These are phyloP conservation scores for Neoboletus magnificus DNA, from an alignment of 768 basidiomycete genomes.

Conservation along the genomic window DNA sequence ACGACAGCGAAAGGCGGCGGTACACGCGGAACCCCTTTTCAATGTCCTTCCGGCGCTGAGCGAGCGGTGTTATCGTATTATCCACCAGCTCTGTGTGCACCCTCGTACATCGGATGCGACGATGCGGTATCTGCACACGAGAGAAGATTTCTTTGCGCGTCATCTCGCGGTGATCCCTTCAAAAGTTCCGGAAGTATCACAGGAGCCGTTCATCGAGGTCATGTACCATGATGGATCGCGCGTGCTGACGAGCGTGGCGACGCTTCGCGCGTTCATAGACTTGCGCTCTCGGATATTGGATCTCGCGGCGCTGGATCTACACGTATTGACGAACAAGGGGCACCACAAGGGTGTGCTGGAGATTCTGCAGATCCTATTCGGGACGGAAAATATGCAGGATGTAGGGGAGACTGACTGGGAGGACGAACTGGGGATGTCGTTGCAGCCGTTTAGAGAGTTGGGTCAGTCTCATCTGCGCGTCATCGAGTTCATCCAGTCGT, in stretches of 20 bases:
- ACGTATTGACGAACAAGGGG: conserved; percentile 75
- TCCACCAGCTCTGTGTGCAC: conserved; percentile 87
- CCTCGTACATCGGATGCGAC: conserved; percentile 75
- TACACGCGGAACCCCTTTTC: conserved; percentile 51
- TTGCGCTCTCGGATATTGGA: conserved; percentile 84
- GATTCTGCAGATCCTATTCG: conserved; percentile 79
- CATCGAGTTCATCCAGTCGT: conserved; percentile 82
- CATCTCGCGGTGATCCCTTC: conserved; percentile 80
- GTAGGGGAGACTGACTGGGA: conserved; percentile 37
- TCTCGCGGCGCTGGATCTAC: conserved; percentile 82
- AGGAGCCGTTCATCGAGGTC: conserved; percentile 53
- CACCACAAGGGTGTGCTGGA: conserved; percentile 71
- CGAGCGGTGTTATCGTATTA: conserved; percentile 78
- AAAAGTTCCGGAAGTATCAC: conserved; percentile 47
- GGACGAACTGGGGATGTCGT: conserved; percentile 33
- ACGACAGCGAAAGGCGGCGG: conserved; percentile 26
- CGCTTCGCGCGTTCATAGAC: conserved; percentile 73
- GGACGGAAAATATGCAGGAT: conserved; percentile 52
- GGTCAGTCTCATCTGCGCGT: conserved; percentile 83
- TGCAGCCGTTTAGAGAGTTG: conserved; percentile 63
- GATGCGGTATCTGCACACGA: conserved; percentile 81
- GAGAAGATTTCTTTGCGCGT: conserved; percentile 85
- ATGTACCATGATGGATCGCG: conserved; percentile 70
- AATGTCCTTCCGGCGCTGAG: conserved; percentile 69
- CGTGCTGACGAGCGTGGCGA: conserved; percentile 62